Evolutionary conservation across 495 filamentous ascomycete genomes (phyloP).

Genomic region (Pyrenula aspistea): DNA sequence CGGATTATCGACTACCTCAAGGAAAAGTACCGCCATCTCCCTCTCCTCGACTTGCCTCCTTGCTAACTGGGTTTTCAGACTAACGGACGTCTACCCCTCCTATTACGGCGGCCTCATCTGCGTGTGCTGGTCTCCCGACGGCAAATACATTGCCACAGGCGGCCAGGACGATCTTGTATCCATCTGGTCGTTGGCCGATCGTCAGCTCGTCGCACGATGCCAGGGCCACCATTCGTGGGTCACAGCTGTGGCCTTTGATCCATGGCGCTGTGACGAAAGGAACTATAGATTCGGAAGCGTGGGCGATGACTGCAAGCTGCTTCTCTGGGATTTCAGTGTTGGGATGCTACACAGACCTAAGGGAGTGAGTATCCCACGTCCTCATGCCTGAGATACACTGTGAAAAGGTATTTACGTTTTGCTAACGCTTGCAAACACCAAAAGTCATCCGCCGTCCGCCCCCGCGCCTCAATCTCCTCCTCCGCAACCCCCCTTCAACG

Average conservation of each 20-base stretch:
- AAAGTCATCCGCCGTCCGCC: constrained; percentile 25
- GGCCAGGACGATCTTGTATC: constrained; percentile 92
- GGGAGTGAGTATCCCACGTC: constrained; percentile 44
- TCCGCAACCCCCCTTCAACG: constrained; percentile 55
- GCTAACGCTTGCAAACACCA: too few species aligned
- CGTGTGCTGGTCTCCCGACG: constrained; percentile 95
- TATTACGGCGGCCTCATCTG: constrained; percentile 90
- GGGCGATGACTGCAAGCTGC: constrained; percentile 79
- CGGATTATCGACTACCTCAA: constrained; percentile 83
- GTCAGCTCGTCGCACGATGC: constrained; percentile 77
- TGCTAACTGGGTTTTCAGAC: constrained; percentile 29
- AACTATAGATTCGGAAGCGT: constrained; percentile 95
- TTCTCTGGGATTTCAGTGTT: constrained; percentile 95
- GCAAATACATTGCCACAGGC: constrained; percentile 88
- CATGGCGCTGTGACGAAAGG: constrained; percentile 88
- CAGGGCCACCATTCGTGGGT: constrained; percentile 96
- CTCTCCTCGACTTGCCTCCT: background rate
- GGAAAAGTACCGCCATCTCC: constrained; percentile 54
- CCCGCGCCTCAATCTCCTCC: constrained; percentile 21
- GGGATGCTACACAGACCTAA: constrained; percentile 89
- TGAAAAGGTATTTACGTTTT: too few species aligned
- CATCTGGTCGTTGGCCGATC: constrained; percentile 84
- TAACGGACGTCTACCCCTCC: constrained; percentile 72
- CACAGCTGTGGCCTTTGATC: constrained; percentile 83
- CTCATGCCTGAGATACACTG: too few species aligned